These are phyloP conservation scores for Neopestalotiopsis sp. DNA, from an alignment of 2,329 filamentous ascomycete species.

Conservation along the genomic window DNA sequence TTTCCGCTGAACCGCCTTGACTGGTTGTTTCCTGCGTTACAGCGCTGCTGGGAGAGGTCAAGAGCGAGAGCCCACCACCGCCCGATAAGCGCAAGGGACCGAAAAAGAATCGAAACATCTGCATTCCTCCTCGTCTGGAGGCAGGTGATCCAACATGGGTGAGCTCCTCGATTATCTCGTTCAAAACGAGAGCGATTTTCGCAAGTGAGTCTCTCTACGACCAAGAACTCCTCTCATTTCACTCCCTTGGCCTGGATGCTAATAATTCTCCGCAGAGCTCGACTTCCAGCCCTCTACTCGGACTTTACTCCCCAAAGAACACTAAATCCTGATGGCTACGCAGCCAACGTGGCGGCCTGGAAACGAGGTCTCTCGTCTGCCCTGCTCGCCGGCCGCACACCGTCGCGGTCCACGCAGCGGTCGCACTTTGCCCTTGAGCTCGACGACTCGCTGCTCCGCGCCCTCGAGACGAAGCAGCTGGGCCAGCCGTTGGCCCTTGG, in stretches of 20 bases:
- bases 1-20: neutral
- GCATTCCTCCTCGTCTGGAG: neutral
- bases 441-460: constrained; percentile 68
- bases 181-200: constrained; percentile 65
- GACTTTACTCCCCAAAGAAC: constrained; percentile 78
- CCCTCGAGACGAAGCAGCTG: constrained; percentile 77
- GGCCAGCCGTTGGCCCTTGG: constrained; percentile 83
- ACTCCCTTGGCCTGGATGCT: constrained; percentile 5
- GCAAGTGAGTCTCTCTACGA: constrained; percentile 47
- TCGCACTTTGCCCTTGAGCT: constrained; percentile 58
- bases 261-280: constrained; percentile 58
- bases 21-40: neutral
- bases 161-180: constrained; percentile 72
- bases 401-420: constrained; percentile 46
- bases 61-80: neutral
- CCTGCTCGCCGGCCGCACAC: constrained; percentile 60
- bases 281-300: constrained; percentile 85
- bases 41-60: neutral
- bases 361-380: constrained; percentile 74
- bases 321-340: constrained; percentile 84
- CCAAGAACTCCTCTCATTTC: constrained; percentile 7
- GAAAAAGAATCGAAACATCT: constrained; percentile 1
- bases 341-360: constrained; percentile 82
- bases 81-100: neutral
- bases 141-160: constrained; percentile 53